Base-by-base conservation (phyloP, 257 asterid genomes). In the Fraxinus quadrangulata region DNA sequence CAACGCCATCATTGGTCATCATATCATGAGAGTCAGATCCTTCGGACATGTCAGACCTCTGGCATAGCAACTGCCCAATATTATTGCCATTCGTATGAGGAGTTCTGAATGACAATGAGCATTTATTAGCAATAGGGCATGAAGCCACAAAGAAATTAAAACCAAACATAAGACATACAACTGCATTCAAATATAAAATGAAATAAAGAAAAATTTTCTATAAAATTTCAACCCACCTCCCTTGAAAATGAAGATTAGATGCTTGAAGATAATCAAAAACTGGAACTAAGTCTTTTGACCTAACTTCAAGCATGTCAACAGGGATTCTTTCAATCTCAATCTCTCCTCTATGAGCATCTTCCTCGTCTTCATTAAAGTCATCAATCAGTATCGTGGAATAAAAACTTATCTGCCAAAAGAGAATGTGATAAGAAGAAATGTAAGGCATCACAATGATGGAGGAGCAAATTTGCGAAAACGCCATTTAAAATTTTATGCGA, bases 261-360 rank as follows among this genome's bases (percentile, higher is more conserved):
- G 82, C 84, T 82, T 89, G 97, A 78, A 83, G 87, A 78, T 82
- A 84, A 83, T 92, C 88, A 75, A 85, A 90, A 85, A 88, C 91
- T 2, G 98, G 97, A 82, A 94, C 88, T 75, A 90, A 78, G 83
- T 85, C 95, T 82, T 86, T 92, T 12, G 96, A 85, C 84, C 95
- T 87, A 16, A 90, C 87, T 86, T 92, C 97, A 13, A 94, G 85
- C 80, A 51, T 81, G 65, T 84, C 89, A 68, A 74, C 81, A 19
- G 92, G 87, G 59, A 91, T 76, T 79, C 81, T 85, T 87, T 94
- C 98, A 21, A 95, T 86, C 89, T 91, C 98, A 73, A 82, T 70
- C 87, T 95, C 99, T 76, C 98, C 97, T 77, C 79, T 85, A 73
- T 72, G 70, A 76, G 73, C 78, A 83, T 70, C 83, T 56, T 77